Evolutionary conservation across 768 basidiomycete genomes (phyloP).

Genomic region (Boletus tylopilopsis): DNA sequence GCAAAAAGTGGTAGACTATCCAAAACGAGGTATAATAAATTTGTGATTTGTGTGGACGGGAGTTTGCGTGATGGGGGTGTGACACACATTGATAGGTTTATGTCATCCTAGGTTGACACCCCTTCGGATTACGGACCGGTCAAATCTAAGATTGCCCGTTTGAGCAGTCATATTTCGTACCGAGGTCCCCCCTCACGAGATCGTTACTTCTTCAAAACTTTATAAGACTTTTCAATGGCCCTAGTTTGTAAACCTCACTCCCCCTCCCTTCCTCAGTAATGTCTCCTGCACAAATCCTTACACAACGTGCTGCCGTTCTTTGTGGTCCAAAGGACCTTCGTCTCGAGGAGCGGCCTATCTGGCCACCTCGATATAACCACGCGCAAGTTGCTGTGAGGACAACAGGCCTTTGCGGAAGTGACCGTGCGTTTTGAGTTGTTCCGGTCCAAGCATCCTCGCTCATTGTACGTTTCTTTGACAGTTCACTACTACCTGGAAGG

Average conservation of each 20-base stretch:
- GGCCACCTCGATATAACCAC: conserved; percentile 67
- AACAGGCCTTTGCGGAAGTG: conserved; percentile 90
- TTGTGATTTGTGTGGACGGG: conserved; percentile 21
- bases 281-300: conserved; percentile 47
- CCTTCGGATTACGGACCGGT: conserved; percentile 34
- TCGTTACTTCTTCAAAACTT: conserved; percentile 27
- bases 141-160: conserved; percentile 17
- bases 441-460: conserved; percentile 1
- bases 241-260: conserved; percentile 22
- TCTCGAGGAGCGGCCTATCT: conserved; percentile 67
- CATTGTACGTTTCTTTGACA: conserved; percentile 29
- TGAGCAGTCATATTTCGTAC: conserved; percentile 26
- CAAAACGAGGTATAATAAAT: conserved; percentile 24
- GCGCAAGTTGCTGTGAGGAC: conserved; percentile 77
- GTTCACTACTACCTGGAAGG: conserved; percentile 91
- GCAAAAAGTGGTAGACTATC: conserved; percentile 10
- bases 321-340: conserved; percentile 82
- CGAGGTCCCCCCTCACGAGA: conserved; percentile 35
- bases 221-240: conserved; percentile 32
- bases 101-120: conserved; percentile 24
- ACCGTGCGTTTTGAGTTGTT: conserved; percentile 45
- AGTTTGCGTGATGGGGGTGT: conserved; percentile 22
- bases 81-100: conserved; percentile 24
- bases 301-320: conserved; percentile 74
- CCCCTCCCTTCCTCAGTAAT: conserved; percentile 29